Base-by-base conservation (phyloP, 2,329 filamentous ascomycete species). In the Fusarium nurragi region DNA sequence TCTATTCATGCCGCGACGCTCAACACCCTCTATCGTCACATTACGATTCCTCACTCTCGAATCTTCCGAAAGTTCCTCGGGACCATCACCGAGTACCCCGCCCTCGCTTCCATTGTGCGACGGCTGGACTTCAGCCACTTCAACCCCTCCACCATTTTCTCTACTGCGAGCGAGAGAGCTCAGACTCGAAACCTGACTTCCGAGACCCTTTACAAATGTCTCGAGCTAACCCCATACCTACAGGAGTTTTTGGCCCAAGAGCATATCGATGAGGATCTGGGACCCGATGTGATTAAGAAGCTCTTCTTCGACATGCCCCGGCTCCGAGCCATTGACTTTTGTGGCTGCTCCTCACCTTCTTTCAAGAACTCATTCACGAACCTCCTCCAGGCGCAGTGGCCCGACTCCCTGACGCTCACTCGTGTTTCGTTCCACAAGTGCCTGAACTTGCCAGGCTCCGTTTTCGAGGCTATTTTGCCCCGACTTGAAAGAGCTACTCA, bases 61-160 rank as follows among this genome's bases (percentile, higher is more conserved):
- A 92, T 93, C 74, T 95, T 94, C 79, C 88, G 88, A 73, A 94
- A 94, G 77, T 92, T 93, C 69, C 84, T 93, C 45, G 81, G 83
- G 56, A 91, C 92, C 71, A 82, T 94, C 65, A 80, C 81, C 41
- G 79, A 85, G 57, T 88, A 93, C 74, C 86, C 87, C 3, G 81
- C 87, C 10, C 81, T 94, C 51, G 92, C 91, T 41, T 89, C 87
- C 37, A 87, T 94, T 70, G 90, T 94, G 40, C 88, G 90, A 56
- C 89, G 92, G 47, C 80, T 94, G 41, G 92, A 95, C 78, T 94
- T 95, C 72, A 93, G 90, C 63, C 91, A 94, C 80, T 94, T 94
- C 78, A 94, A 92, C 75, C 91, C 91, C 21, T 88, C 90, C 52
- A 90, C 90, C 53, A 83, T 93, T 64, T 93, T 93, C 73, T 86